These are phyloP conservation scores for Ilex asprella DNA, from an alignment of 257 asterid species.

Conservation along the genomic window DNA sequence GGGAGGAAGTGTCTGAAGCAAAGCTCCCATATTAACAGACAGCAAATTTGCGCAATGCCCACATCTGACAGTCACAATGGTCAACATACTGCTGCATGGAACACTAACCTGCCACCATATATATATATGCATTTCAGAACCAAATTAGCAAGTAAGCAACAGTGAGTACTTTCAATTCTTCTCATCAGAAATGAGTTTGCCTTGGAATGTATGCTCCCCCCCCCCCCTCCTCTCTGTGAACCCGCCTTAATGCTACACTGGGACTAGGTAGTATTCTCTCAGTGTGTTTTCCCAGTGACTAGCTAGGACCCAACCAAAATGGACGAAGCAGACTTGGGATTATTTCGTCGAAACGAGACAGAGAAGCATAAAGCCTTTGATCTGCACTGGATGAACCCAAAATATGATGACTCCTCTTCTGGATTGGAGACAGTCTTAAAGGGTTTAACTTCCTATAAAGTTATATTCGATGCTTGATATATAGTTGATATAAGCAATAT, in stretches of 20 bases:
- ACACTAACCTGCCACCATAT: conserved; percentile 60
- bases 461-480: too few relatives aligned
- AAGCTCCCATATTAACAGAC: conserved; percentile 69
- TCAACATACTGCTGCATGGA: conserved; percentile 70
- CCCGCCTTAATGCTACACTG: not conserved
- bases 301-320: too few relatives aligned
- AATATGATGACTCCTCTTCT: too few relatives aligned
- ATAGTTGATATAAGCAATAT: not conserved
- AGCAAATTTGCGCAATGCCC: conserved; percentile 89
- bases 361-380: too few relatives aligned
- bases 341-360: too few relatives aligned
- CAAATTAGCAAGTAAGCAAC: too few relatives aligned
- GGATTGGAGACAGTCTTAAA: not conserved
- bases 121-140: not conserved
- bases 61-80: conserved; percentile 82
- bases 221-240: not conserved
- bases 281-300: too few relatives aligned
- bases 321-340: too few relatives aligned
- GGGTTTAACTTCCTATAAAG: not conserved
- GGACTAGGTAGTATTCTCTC: not conserved
- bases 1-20: conserved; percentile 57
- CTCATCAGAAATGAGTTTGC: too few relatives aligned
- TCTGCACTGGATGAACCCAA: too few relatives aligned
- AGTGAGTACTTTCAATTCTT: too few relatives aligned
- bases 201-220: not conserved